Percentiles rank a stretch among this genome's conserved stretches.
phyloP scores from a whole-genome alignment of 75 land plant species.

The Pseudotsuga menziesii region DNA sequence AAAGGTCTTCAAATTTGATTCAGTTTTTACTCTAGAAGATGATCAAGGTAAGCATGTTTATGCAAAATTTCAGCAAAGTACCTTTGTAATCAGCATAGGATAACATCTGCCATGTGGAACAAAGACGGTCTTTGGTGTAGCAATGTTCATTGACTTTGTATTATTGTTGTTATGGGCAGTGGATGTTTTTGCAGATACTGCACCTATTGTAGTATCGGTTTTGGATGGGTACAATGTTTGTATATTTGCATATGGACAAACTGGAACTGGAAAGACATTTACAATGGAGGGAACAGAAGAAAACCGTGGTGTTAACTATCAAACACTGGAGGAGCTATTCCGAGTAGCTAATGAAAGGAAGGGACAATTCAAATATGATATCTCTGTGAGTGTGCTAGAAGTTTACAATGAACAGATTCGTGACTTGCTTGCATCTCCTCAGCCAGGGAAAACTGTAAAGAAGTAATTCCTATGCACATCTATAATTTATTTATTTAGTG shows the following conservation, averaged over 20 bases:
- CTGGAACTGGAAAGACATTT: constrained; percentile 98
- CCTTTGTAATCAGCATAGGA: background rate
- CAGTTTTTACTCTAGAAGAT: constrained; percentile 79
- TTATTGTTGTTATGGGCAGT: constrained; percentile 28
- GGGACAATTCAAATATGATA: constrained; percentile 57
- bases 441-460: constrained; percentile 47
- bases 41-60: constrained; percentile 56
- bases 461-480: constrained; percentile 47
- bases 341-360: constrained; percentile 51
- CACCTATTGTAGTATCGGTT: constrained; percentile 84
- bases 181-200: constrained; percentile 84
- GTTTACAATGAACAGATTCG: constrained; percentile 98
- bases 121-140: background rate
- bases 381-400: constrained; percentile 91
- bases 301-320: constrained; percentile 90
- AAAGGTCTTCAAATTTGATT: constrained; percentile 89
- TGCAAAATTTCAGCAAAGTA: background rate
- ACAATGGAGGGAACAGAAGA: constrained; percentile 91
- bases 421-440: constrained; percentile 61
- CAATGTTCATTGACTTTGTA: background rate
- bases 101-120: no score
- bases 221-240: constrained; percentile 98
- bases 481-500: background rate
- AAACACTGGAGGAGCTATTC: constrained; percentile 87
- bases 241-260: constrained; percentile 99